Evolutionary conservation across 2,329 filamentous ascomycete species (phyloP).

Genomic region (Teratosphaeriaceae sp.): DNA sequence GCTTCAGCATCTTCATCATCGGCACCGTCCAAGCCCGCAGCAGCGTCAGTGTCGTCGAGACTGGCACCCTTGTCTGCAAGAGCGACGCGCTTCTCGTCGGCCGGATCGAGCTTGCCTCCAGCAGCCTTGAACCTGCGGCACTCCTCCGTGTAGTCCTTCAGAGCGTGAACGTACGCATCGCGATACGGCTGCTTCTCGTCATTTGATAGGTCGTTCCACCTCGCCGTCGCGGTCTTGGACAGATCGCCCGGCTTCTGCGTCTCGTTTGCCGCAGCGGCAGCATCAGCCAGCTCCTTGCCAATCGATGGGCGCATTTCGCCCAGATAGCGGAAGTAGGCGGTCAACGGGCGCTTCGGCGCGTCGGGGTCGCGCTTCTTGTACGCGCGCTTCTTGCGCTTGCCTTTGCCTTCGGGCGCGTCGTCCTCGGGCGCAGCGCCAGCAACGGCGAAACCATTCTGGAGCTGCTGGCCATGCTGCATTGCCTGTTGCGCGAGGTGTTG

Average conservation of each 20-base stretch:
- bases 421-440: slow-evolving; percentile 1
- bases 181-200: slow-evolving; percentile 65
- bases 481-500: slow-evolving; percentile 20
- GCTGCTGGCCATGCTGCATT: slow-evolving; percentile 16
- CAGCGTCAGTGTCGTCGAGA: slow-evolving; percentile 27
- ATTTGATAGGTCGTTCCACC: slow-evolving; percentile 73
- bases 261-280: slow-evolving; percentile 47
- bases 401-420: slow-evolving; percentile 15
- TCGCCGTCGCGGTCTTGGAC: slow-evolving; percentile 75
- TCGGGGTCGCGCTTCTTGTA: slow-evolving; percentile 68
- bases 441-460: not conserved
- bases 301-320: slow-evolving; percentile 80
- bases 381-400: slow-evolving; percentile 27
- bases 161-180: slow-evolving; percentile 50
- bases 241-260: slow-evolving; percentile 74
- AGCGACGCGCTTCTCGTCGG: slow-evolving; percentile 27
- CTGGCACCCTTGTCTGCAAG: slow-evolving; percentile 32
- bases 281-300: slow-evolving; percentile 54
- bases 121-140: slow-evolving; percentile 51
- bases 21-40: slow-evolving; percentile 18
- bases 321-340: slow-evolving; percentile 93
- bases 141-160: slow-evolving; percentile 44
- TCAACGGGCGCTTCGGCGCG: slow-evolving; percentile 87
- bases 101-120: slow-evolving; percentile 25
- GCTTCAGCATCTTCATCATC: slow-evolving; percentile 11